These are phyloP conservation scores for Candida boidinii DNA, from an alignment of 805 yeast genomes.

Conservation along the genomic window DNA sequence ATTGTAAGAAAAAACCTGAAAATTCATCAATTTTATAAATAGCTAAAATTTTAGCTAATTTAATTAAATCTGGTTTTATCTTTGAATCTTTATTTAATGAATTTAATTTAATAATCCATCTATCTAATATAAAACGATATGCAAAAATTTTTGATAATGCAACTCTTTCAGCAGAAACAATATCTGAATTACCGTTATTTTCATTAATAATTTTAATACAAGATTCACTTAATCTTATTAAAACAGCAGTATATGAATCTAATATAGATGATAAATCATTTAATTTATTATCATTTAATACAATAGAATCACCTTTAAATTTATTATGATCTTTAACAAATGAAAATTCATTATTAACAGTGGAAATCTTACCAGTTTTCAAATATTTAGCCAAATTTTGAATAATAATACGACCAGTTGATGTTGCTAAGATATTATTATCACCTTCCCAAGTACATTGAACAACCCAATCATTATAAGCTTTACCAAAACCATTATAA, in stretches of 20 bases:
- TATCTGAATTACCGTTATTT: constrained; percentile 35
- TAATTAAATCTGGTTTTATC: constrained; percentile 40
- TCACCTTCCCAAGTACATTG: constrained; percentile 99
- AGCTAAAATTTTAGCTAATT: constrained; percentile 56
- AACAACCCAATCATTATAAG: constrained; percentile 90
- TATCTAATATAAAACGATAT: constrained; percentile 37
- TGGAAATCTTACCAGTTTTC: constrained; percentile 29
- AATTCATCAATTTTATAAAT: constrained; percentile 59
- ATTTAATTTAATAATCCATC: constrained; percentile 27
- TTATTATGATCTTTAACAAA: constrained; percentile 21
- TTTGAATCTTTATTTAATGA: constrained; percentile 18
- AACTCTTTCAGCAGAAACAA: constrained; percentile 37
- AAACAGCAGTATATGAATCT: constrained; percentile 30
- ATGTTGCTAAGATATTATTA: constrained; percentile 76
- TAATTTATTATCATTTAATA: constrained; percentile 22
- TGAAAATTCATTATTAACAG: constrained; percentile 35
- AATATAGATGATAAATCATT: constrained; percentile 24
- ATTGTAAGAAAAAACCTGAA: constrained; percentile 64
- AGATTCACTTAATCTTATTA: constrained; percentile 29
- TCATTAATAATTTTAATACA: constrained; percentile 23
- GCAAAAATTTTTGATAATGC: constrained; percentile 41
- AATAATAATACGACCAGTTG: constrained; percentile 72
- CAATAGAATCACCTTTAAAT: constrained; percentile 22
- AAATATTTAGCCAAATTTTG: constrained; percentile 33
- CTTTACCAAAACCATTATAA: constrained; percentile 87